phyloP scores from a whole-genome alignment of 2,329 filamentous ascomycete species.

The Stachybotrys chartarum region DNA sequence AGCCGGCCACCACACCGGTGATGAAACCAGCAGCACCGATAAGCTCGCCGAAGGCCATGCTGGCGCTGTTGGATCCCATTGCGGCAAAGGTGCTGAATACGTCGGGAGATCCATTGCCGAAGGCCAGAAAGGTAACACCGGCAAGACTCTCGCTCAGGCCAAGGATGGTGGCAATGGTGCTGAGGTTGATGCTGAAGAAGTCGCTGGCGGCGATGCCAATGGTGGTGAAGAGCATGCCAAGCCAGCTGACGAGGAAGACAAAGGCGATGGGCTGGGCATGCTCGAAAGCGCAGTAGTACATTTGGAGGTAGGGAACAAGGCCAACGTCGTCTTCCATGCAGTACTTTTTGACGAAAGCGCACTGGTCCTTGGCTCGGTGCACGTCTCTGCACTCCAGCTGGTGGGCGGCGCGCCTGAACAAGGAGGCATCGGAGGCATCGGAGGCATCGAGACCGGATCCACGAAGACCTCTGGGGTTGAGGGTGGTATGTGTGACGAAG shows the following conservation, averaged over 20 bases:
- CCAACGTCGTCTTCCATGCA: conserved; percentile 88
- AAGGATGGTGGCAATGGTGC: conserved; percentile 81
- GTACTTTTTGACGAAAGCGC: conserved; percentile 74
- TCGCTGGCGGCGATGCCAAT: conserved; percentile 97
- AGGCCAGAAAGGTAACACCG: conserved; percentile 91
- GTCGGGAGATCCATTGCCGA: conserved; percentile 96
- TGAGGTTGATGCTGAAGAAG: conserved; percentile 96
- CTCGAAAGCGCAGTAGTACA: conserved; percentile 81
- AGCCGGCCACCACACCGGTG: conserved; percentile 89
- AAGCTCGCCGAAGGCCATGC: conserved; percentile 89
- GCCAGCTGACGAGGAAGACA: conserved; percentile 69
- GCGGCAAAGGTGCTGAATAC: conserved; percentile 98
- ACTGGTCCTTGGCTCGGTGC: conserved; percentile 71
- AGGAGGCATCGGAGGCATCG: conserved; percentile 5
- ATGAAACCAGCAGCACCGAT: conserved; percentile 96
- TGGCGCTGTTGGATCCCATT: conserved; percentile 95
- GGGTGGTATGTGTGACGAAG: conserved; percentile 23
- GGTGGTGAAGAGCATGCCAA: conserved; percentile 85
- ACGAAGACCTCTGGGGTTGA: neutral
- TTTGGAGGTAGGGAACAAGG: conserved; percentile 75
- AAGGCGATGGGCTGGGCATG: conserved; percentile 72
- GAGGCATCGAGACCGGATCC: conserved; percentile 3
- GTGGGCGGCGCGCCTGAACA: conserved; percentile 19
- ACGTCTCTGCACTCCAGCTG: conserved; percentile 66
- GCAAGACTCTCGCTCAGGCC: conserved; percentile 95